Evolutionary conservation across 306 rosid species (phyloP).

Genomic region (Psophocarpus tetragonolobus): DNA sequence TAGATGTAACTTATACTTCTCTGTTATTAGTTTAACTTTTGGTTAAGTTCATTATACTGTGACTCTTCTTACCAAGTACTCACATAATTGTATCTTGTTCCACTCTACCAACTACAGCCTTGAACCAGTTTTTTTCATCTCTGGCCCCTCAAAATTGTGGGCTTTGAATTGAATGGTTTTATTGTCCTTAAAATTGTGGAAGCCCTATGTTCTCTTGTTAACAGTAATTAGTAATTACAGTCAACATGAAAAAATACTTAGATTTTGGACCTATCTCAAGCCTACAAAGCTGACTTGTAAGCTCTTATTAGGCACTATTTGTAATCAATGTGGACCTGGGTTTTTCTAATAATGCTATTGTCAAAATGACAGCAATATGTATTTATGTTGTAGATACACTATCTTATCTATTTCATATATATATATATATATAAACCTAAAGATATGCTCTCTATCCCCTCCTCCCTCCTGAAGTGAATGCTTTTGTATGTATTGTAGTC

Average conservation of each 20-base stretch:
- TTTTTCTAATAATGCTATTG: not conserved
- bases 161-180: constrained; percentile 26
- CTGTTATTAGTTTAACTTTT: constrained; percentile 13
- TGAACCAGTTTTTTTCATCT: constrained; percentile 14
- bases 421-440: not conserved
- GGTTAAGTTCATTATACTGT: constrained; percentile 12
- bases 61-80: constrained; percentile 19
- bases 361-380: not conserved
- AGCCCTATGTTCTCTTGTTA: not conserved
- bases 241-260: not conserved
- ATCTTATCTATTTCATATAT: too few species aligned
- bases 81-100: constrained; percentile 20
- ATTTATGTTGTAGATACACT: not conserved
- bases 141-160: not conserved
- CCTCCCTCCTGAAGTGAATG: not conserved
- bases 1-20: constrained; percentile 17
- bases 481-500: constrained; percentile 12
- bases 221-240: not conserved
- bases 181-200: constrained; percentile 19
- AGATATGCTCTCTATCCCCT: not conserved
- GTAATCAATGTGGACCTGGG: not conserved
- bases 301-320: not conserved
- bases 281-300: not conserved
- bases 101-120: constrained; percentile 2
- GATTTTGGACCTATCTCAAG: not conserved